Percentiles rank a stretch among this genome's conserved stretches.
These are phyloP conservation scores for Ophiocordyceps camponoti-floridani DNA, from an alignment of 2,329 filamentous ascomycete genomes.

Conservation along the genomic window DNA sequence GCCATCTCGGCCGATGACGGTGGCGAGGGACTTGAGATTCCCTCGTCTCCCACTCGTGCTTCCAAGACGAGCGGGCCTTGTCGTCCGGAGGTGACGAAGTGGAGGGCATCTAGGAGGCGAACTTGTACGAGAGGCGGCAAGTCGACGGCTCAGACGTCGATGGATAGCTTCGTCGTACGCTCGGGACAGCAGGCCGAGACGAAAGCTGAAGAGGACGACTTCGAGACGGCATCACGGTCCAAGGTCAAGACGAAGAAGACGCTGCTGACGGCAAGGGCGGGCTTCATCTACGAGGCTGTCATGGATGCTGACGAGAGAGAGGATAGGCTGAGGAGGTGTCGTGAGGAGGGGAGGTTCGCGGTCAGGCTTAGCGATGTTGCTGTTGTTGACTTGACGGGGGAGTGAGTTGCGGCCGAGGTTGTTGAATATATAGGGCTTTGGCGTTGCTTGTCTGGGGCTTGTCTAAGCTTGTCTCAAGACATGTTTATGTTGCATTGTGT, in stretches of 20 bases:
- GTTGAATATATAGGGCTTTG: background rate
- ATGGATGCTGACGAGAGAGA: constrained; percentile 10
- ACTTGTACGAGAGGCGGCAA: constrained; percentile 4
- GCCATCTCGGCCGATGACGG: constrained; percentile 7
- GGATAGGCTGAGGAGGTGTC: constrained; percentile 5
- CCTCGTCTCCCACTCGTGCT: constrained; percentile 6
- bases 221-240: background rate
- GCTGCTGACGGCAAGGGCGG: constrained; percentile 18
- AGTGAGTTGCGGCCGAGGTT: background rate
- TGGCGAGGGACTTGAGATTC: constrained; percentile 3
- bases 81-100: too few species aligned
- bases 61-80: too few species aligned
- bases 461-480: background rate
- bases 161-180: constrained; percentile 10
- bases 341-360: constrained; percentile 5
- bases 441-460: background rate
- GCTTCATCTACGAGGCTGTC: constrained; percentile 19
- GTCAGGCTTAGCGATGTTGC: constrained; percentile 14
- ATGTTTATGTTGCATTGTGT: too few species aligned
- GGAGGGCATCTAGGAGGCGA: constrained; percentile 1
- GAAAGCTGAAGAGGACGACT: background rate
- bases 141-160: constrained; percentile 15
- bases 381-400: constrained; percentile 14
- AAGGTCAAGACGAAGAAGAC: constrained; percentile 14
- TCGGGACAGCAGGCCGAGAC: background rate